Conservation (phyloP, 2,329 filamentous ascomycete species). For the Stagonosporopsis cucurbitacearum region DNA sequence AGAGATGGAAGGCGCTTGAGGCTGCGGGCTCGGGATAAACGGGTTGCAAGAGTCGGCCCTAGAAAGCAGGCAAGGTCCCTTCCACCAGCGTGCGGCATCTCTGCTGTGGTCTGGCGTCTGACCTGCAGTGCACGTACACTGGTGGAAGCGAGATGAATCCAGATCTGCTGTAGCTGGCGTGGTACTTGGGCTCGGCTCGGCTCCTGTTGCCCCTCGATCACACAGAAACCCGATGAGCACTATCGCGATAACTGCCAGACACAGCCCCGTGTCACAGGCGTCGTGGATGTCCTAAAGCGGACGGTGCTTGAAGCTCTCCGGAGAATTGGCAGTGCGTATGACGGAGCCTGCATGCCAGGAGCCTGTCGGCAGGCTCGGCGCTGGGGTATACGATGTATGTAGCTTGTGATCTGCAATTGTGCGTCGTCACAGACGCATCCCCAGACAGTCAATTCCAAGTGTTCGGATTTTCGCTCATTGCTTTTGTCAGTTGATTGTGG, state of each 20-base stretch:
- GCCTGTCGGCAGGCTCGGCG: constrained; percentile 2
- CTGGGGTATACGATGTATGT: constrained; percentile 14
- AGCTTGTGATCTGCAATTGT: constrained; percentile 18
- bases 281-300: neutral
- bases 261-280: constrained; percentile 8
- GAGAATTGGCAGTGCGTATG: constrained; percentile 7
- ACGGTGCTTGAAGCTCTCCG: constrained; percentile 14
- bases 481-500: constrained; percentile 12
- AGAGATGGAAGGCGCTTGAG: constrained; percentile 50
- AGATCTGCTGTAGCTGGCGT: constrained; percentile 9
- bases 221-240: constrained; percentile 1
- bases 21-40: neutral
- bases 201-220: constrained; percentile 1
- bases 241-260: constrained; percentile 8
- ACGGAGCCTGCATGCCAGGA: constrained; percentile 6
- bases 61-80: constrained; percentile 1
- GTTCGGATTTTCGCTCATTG: constrained; percentile 11
- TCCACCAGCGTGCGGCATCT: constrained; percentile 3
- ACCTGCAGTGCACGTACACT: constrained; percentile 5
- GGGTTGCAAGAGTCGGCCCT: neutral
- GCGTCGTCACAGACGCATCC: constrained; percentile 5
- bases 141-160: constrained; percentile 2
- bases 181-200: constrained; percentile 1
- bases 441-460: constrained; percentile 14
- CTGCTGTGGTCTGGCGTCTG: constrained; percentile 4